phyloP scores from a whole-genome alignment of 805 yeast species.

The Zygosaccharomyces rouxii region DNA sequence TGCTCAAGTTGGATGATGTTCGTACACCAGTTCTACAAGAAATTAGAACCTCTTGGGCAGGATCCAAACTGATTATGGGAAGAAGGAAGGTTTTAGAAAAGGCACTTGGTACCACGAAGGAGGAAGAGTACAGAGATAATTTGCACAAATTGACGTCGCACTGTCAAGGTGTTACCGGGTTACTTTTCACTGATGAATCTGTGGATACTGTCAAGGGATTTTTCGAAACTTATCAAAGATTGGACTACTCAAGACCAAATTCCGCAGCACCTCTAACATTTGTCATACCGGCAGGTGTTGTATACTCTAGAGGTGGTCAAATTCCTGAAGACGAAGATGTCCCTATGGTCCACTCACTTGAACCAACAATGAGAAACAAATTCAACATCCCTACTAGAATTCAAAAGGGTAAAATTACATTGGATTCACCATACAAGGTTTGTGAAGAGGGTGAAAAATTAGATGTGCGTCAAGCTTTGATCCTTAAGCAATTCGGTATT shows the following conservation, averaged over 20 bases:
- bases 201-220: conserved; percentile 89
- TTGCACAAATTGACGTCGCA: conserved; percentile 61
- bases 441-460: conserved; percentile 74
- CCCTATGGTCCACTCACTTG: conserved; percentile 94
- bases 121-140: conserved; percentile 86
- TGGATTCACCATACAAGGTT: conserved; percentile 73
- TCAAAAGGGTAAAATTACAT: conserved; percentile 78
- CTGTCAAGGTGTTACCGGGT: conserved; percentile 77
- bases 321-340: conserved; percentile 86
- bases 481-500: conserved; percentile 91
- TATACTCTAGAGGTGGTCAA: conserved; percentile 95
- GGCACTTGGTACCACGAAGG: conserved; percentile 83
- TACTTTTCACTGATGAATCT: conserved; percentile 82
- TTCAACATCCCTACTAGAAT: conserved; percentile 89
- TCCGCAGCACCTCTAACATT: conserved; percentile 78
- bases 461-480: conserved; percentile 86
- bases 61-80: conserved; percentile 84
- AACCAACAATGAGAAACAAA: conserved; percentile 84
- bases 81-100: conserved; percentile 89
- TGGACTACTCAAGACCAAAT: conserved; percentile 89
- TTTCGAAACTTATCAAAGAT: conserved; percentile 69
- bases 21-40: conserved; percentile 95
- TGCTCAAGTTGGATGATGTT: conserved; percentile 81
- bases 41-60: conserved; percentile 87
- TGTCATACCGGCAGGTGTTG: conserved; percentile 82